Base-by-base conservation (phyloP, 108 stramenopile species). In the Pseudonitzschia delicatissima region DNA sequence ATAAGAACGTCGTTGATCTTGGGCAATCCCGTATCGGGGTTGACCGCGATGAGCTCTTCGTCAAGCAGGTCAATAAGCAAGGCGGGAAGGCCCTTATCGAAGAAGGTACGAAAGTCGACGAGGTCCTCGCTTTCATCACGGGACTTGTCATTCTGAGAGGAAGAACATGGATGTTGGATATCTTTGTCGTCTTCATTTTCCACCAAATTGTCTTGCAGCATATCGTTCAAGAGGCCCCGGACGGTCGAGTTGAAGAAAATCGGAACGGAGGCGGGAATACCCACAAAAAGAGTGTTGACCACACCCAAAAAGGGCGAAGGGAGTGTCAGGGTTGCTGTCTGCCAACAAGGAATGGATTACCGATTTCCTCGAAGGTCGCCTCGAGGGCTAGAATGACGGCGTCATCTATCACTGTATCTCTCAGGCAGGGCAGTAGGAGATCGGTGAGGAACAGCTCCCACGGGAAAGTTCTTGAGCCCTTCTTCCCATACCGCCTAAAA, bases 1-100 rank as follows among this genome's bases (percentile, higher is more conserved):
- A 91, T 73, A 0, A 88, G 25, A 17, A 82, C 26, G n/a, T 85
- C 73, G 58, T 88, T 88, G n/a, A 88, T 74, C 39, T 70, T 45
- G n/a, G 80, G 70, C 26, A 66, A 42, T 15, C 71, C 68, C 17
- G 67, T 55, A 2, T 51, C 42, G 12, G 68, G 52, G n/a, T 67
- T 58, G 34, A 29, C 20, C 9, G 61, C 31, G 20, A 80, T 59
- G 8, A 86, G 23, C 36, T 72, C 44, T 34, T 20, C 39, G 15
- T 57, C 59, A 0, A 68, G 5, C 39, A 74, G 29, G 32, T 66
- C 37, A 15, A 61, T 66, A 0, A 73, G 37, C 34, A 67, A 66
- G 0, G 65, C 61, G 7, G 82, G 66, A 11, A 91, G 32, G 40
- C 81, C 68, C 25, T 84, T 83, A 58, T 83, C 26, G 26, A 61